Conservation (phyloP, 2,329 filamentous ascomycete species). For the Lachnellula arida region DNA sequence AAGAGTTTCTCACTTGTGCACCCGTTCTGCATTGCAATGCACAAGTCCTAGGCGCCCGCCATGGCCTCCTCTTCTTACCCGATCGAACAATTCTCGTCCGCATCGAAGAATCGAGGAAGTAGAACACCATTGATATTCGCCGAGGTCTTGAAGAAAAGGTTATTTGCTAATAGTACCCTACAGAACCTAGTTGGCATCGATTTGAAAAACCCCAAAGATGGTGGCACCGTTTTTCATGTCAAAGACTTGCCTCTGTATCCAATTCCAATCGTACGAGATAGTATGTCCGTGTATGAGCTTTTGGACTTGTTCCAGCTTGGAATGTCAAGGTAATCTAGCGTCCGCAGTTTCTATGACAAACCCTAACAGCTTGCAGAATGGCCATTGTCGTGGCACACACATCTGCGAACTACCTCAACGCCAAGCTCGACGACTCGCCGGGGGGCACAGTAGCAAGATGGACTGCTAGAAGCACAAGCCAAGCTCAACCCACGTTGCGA, state of each 20-base stretch:
- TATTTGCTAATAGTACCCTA: background rate
- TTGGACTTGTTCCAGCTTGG: constrained; percentile 28
- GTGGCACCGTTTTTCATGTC: constrained; percentile 13
- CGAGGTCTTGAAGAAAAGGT: background rate
- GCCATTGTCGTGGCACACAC: constrained; percentile 16
- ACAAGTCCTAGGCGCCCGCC: no score
- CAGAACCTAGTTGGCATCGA: constrained; percentile 25
- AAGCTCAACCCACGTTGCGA: background rate
- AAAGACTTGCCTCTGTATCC: constrained; percentile 27
- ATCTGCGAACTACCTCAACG: background rate
- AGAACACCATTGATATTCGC: no score
- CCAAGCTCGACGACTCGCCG: background rate
- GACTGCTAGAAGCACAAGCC: constrained; percentile 12
- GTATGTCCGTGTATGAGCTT: constrained; percentile 25
- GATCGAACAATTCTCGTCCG: background rate
- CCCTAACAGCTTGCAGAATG: constrained; percentile 16
- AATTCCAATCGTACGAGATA: constrained; percentile 25
- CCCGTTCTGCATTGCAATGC: no score
- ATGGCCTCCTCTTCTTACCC: background rate
- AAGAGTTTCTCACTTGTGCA: background rate
- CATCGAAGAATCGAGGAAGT: no score
- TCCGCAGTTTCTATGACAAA: background rate
- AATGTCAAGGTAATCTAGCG: constrained; percentile 21
- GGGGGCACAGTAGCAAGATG: constrained; percentile 2
- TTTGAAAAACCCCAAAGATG: constrained; percentile 1